Evolutionary conservation across 306 rosid genomes (phyloP).

Genomic region (Chamaecrista fasciculata): DNA sequence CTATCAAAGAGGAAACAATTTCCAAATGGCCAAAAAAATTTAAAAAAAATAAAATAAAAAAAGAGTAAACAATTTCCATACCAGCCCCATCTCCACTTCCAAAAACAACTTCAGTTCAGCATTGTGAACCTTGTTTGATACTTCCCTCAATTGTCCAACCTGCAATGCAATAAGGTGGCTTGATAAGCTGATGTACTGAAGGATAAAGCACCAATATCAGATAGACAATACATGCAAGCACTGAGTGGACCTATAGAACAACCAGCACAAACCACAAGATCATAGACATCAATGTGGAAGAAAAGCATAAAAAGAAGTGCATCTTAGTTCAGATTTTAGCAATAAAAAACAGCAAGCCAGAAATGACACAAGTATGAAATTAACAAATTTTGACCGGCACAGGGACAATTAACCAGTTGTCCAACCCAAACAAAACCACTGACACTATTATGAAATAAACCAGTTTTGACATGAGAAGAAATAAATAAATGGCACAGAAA

Average conservation of each 20-base stretch:
- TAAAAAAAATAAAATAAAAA: too few species aligned
- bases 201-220: neutral
- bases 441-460: slow-evolving; percentile 5
- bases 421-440: neutral
- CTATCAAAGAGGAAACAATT: slow-evolving; percentile 7
- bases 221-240: slow-evolving; percentile 2
- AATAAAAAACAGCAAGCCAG: slow-evolving; percentile 16
- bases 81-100: slow-evolving; percentile 44
- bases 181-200: neutral
- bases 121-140: slow-evolving; percentile 43
- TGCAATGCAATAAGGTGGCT: slow-evolving; percentile 25
- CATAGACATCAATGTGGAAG: neutral
- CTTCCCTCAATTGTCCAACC: slow-evolving; percentile 50
- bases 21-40: too few species aligned
- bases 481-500: neutral
- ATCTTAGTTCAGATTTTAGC: neutral
- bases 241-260: neutral
- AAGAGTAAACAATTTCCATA: slow-evolving; percentile 21
- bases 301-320: neutral
- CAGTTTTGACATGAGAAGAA: neutral
- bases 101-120: slow-evolving; percentile 45
- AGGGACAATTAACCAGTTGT: neutral
- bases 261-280: slow-evolving; percentile 7
- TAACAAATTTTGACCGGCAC: neutral
- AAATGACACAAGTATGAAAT: slow-evolving; percentile 1